phyloP scores from a whole-genome alignment of 23 red algal species.

The Gracilariopsis chorda region DNA sequence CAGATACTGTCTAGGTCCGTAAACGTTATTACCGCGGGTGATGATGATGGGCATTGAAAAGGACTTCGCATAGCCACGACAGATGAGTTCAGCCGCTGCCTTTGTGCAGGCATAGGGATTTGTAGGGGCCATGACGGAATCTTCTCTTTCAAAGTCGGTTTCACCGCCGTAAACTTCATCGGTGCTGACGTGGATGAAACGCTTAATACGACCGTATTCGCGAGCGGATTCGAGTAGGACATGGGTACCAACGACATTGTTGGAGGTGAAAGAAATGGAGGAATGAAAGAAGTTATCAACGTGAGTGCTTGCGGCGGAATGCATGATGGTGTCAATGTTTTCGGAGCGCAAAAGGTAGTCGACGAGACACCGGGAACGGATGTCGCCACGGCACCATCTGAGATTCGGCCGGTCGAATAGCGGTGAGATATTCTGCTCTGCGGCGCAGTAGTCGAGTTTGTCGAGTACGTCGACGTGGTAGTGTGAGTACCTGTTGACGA shows the following conservation, averaged over 20 bases:
- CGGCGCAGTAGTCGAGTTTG: constrained; percentile 93
- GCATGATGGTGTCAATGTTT: constrained; percentile 92
- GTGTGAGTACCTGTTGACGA: constrained; percentile 71
- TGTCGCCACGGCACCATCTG: constrained; percentile 88
- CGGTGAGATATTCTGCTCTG: constrained; percentile 69
- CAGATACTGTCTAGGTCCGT: constrained; percentile 96
- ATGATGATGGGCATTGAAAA: constrained; percentile 96
- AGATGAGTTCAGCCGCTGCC: constrained; percentile 94
- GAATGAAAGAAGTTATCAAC: constrained; percentile 94
- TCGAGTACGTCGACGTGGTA: constrained; percentile 81
- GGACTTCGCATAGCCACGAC: constrained; percentile 82
- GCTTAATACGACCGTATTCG: constrained; percentile 64
- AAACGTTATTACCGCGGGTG: constrained; percentile 96
- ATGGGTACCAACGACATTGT: constrained; percentile 96
- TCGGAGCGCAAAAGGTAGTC: constrained; percentile 82
- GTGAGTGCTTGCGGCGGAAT: constrained; percentile 97
- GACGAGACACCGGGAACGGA: constrained; percentile 86
- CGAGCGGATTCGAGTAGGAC: constrained; percentile 87
- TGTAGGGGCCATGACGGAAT: constrained; percentile 82
- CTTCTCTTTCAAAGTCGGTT: constrained; percentile 83
- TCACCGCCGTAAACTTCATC: constrained; percentile 99
- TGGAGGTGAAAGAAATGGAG: constrained; percentile 86
- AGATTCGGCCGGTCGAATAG: constrained; percentile 66
- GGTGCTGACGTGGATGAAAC: constrained; percentile 96
- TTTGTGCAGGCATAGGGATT: constrained; percentile 98